Evolutionary conservation across 2,329 filamentous ascomycete species (phyloP).

Genomic region (Exophiala calicioides): DNA sequence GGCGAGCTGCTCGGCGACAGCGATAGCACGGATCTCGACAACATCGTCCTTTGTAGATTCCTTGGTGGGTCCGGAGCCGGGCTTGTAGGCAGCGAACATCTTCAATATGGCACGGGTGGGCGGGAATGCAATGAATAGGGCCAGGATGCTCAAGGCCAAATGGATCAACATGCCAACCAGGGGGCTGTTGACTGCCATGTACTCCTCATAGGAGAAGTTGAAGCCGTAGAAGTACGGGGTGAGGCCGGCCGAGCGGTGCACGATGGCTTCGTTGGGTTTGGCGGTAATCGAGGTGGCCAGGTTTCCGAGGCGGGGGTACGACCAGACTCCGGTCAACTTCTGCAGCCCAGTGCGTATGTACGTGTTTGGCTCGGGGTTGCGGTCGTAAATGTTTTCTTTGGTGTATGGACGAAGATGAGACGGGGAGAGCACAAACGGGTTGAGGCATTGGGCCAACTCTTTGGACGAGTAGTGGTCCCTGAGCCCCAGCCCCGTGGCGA

Average conservation of each 20-base stretch:
- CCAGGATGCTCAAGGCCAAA: conserved; percentile 46
- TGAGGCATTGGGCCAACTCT: conserved; percentile 19
- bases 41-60: conserved; percentile 44
- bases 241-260: conserved; percentile 62
- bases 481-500: conserved; percentile 65
- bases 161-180: conserved; percentile 54
- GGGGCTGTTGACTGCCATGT: conserved; percentile 53
- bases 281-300: conserved; percentile 58
- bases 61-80: conserved; percentile 52
- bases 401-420: conserved; percentile 45
- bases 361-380: conserved; percentile 42
- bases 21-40: conserved; percentile 48
- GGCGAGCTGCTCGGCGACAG: conserved; percentile 43
- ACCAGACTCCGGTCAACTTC: conserved; percentile 54
- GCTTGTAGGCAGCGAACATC: conserved; percentile 47
- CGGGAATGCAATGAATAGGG: conserved; percentile 52
- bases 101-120: conserved; percentile 56
- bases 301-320: conserved; percentile 58
- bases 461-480: conserved; percentile 40
- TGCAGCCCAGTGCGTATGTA: conserved; percentile 39
- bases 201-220: conserved; percentile 60
- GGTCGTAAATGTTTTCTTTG: conserved; percentile 54
- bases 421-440: conserved; percentile 29
- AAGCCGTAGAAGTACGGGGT: conserved; percentile 60
- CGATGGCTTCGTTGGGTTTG: conserved; percentile 56